Evolutionary conservation across 2,329 filamentous ascomycete genomes (phyloP), one percentile per base, ranked within the genome.

Genomic region (Aspergillus brasiliensis): DNA sequence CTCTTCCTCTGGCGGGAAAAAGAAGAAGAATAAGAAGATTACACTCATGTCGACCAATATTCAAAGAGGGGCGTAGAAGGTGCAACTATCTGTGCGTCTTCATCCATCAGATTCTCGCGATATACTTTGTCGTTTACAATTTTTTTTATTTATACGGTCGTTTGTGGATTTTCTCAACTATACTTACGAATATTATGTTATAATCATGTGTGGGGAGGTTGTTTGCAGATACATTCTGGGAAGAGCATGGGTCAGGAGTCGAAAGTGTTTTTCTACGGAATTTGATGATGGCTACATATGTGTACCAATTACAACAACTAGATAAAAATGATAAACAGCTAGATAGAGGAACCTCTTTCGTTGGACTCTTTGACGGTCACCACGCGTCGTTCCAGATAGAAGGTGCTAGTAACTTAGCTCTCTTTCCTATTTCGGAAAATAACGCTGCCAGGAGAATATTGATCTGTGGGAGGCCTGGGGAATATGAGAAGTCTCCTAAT

Each of bases 21-120:
- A 85, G 73, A 88, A 88, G 78, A 88, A 88, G 74, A 83, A 82
- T 46, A 87, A 87, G 77, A 88, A 88, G 77, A 89, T 89, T 58
- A 89, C 86, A 8, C 71, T 89, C 60, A 88, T 89, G 86, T 87
- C 85, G 61, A 89, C 86, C 27, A 87, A 84, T 67, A 85, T 82
- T 46, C 78, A 85, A 65, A 77, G 85, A 69, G 84, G 83, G 27
- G 85, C 85, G 58, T 85, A 72, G 77, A 40, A 21, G 17, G 19
- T 52, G 15, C n/a, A 38, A 13, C 38, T n/a, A 28, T 6, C 28
- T 51, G n/a, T 34, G 31, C 31, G 31, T 34, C 21, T 46, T 34
- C 37, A 5, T 17, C 38, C 58, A 11, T 8, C 38, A 47, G 10
- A 40, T 46, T 44, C 34, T 21, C 17, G 48, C 11, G 28, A 23